These are phyloP conservation scores for Volvox carteri DNA, from an alignment of 163 green algal species.

Conservation along the genomic window DNA sequence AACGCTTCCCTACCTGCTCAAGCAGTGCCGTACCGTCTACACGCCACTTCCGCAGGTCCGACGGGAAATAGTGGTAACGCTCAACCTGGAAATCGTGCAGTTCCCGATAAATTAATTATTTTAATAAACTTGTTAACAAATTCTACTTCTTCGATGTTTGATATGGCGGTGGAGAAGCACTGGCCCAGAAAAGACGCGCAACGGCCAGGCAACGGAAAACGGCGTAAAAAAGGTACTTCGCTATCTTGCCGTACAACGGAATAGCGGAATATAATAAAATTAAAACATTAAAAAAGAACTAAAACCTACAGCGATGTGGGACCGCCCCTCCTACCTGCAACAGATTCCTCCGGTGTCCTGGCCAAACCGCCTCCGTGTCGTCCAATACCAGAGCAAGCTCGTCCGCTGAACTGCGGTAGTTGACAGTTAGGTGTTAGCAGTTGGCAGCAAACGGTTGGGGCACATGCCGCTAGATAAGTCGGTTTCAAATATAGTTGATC, in stretches of 20 bases:
- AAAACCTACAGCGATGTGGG: not conserved
- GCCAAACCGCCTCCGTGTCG: constrained; percentile 91
- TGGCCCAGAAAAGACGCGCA: no score
- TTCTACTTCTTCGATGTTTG: no score
- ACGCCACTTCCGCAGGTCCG: constrained; percentile 65
- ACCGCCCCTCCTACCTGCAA: constrained; percentile 75
- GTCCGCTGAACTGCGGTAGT: constrained; percentile 66
- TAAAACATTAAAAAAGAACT: not conserved
- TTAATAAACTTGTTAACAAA: no score
- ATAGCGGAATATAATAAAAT: not conserved
- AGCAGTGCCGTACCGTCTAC: constrained; percentile 65
- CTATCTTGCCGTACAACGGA: no score
- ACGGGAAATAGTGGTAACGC: constrained; percentile 91
- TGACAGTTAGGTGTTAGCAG: not conserved
- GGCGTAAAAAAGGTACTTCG: no score
- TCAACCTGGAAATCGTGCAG: constrained; percentile 78
- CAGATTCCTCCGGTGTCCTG: constrained; percentile 85
- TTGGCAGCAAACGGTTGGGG: not conserved
- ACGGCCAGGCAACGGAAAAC: no score
- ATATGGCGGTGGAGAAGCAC: no score
- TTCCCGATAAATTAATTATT: no score
- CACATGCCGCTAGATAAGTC: no score
- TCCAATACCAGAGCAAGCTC: constrained; percentile 86
- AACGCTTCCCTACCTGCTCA: constrained; percentile 48
- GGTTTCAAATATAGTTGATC: no score